Percentiles rank a stretch among this genome's conserved stretches.
Evolutionary conservation across 345 rosid genomes (phyloP).

Genomic region (Odontarrhena argentea): DNA sequence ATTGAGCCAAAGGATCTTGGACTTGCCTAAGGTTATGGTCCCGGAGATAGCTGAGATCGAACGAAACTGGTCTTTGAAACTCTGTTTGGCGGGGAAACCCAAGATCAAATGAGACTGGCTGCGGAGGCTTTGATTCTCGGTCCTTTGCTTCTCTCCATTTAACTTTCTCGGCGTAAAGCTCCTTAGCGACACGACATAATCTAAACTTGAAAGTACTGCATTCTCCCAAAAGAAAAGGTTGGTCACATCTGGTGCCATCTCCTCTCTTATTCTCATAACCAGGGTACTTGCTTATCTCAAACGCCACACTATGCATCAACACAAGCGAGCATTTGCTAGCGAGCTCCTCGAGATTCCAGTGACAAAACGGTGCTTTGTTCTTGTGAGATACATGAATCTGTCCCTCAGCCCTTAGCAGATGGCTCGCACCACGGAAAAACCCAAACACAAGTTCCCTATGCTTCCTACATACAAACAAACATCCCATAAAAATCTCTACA

Average conservation of each 20-base stretch:
- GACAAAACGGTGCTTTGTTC: constrained; percentile 48
- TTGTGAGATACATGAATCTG: constrained; percentile 68
- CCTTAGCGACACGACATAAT: constrained; percentile 31
- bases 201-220: constrained; percentile 58
- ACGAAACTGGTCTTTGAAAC: background rate
- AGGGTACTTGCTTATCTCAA: constrained; percentile 48
- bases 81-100: background rate
- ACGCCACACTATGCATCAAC: constrained; percentile 34
- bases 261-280: constrained; percentile 61
- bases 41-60: background rate
- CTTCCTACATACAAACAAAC: constrained; percentile 41
- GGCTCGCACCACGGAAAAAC: constrained; percentile 52
- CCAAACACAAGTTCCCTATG: constrained; percentile 49
- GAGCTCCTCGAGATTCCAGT: constrained; percentile 59
- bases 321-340: constrained; percentile 45
- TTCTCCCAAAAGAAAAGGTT: constrained; percentile 51
- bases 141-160: constrained; percentile 18
- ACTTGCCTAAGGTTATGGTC: constrained; percentile 14
- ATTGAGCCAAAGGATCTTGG: constrained; percentile 16
- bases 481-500: background rate
- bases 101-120: constrained; percentile 6
- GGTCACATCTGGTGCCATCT: constrained; percentile 50
- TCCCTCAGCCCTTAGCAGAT: constrained; percentile 47
- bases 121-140: constrained; percentile 19
- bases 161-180: constrained; percentile 33